These are phyloP conservation scores for Cylindrotheca closterium DNA, from an alignment of 108 stramenopile species.

Conservation along the genomic window DNA sequence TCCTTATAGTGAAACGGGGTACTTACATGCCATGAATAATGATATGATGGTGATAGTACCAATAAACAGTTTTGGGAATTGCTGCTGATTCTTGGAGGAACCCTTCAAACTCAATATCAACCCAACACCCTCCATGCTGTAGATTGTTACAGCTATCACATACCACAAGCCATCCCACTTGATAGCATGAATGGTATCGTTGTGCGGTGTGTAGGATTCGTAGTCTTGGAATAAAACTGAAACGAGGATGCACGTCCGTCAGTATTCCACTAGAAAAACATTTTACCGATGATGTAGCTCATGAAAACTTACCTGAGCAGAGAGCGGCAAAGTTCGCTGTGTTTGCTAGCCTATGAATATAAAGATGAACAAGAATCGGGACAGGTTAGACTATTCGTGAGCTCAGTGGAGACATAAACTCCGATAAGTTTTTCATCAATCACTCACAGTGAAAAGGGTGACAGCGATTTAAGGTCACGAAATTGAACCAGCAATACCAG, in stretches of 20 bases:
- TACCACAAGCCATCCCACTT: conserved; percentile 55
- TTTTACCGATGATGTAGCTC: no score
- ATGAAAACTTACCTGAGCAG: neutral
- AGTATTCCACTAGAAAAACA: no score
- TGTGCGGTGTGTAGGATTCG: conserved; percentile 36
- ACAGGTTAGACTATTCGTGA: neutral
- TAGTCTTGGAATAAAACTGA: conserved; percentile 75
- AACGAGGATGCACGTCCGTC: conserved; percentile 47
- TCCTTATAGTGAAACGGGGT: no score
- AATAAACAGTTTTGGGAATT: conserved; percentile 50
- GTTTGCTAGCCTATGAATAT: neutral
- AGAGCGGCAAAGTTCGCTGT: neutral
- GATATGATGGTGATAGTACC: conserved; percentile 50
- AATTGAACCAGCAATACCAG: conserved; percentile 58
- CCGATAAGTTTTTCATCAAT: conserved; percentile 68
- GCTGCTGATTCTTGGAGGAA: conserved; percentile 36
- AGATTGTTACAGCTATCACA: conserved; percentile 64
- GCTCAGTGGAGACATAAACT: no score
- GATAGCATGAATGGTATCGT: conserved; percentile 41
- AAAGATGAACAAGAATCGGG: neutral
- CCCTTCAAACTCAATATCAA: conserved; percentile 63
- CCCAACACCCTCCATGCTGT: conserved; percentile 79
- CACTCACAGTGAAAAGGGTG: conserved; percentile 70
- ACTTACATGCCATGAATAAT: conserved; percentile 67
- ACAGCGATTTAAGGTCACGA: conserved; percentile 53